Evolutionary conservation across 1,284 basidiomycete genomes (phyloP).

Genomic region (Cutaneotrichosporon dermatis): DNA sequence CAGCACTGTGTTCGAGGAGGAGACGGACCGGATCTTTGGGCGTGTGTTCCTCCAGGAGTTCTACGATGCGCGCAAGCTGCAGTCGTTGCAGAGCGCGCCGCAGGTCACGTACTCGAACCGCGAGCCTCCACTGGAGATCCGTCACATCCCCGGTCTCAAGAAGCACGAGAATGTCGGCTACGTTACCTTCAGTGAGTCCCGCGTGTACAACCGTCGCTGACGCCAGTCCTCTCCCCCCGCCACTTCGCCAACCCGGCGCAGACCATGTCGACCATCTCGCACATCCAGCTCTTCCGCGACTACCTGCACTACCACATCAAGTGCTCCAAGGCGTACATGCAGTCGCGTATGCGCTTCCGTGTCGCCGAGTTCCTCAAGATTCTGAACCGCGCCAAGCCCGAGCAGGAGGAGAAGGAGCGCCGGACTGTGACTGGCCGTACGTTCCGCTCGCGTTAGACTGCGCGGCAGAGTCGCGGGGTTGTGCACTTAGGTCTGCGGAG

Average conservation of each 20-base stretch:
- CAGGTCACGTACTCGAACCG: conserved; percentile 97
- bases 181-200: conserved; percentile 74
- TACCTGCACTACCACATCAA: conserved; percentile 99
- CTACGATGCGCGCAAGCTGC: conserved; percentile 89
- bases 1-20: conserved; percentile 93
- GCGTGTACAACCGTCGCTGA: background rate
- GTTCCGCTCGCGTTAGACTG: conserved; percentile 38
- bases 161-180: conserved; percentile 91
- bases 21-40: conserved; percentile 94
- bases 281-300: conserved; percentile 95
- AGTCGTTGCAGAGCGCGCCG: conserved; percentile 91
- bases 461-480: too few relatives aligned
- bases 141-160: conserved; percentile 74
- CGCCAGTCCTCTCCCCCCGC: conserved; percentile 82
- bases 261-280: conserved; percentile 81
- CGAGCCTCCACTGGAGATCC: conserved; percentile 92
- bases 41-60: conserved; percentile 99
- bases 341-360: conserved; percentile 90
- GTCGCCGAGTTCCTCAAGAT: conserved; percentile 98
- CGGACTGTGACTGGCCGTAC: conserved; percentile 71
- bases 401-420: conserved; percentile 65
- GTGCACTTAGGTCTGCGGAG: background rate
- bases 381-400: conserved; percentile 95
- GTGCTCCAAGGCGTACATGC: conserved; percentile 99
- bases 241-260: conserved; percentile 78